Base-by-base conservation (phyloP, 2,329 filamentous ascomycete genomes). In the Cadophora sp. region DNA sequence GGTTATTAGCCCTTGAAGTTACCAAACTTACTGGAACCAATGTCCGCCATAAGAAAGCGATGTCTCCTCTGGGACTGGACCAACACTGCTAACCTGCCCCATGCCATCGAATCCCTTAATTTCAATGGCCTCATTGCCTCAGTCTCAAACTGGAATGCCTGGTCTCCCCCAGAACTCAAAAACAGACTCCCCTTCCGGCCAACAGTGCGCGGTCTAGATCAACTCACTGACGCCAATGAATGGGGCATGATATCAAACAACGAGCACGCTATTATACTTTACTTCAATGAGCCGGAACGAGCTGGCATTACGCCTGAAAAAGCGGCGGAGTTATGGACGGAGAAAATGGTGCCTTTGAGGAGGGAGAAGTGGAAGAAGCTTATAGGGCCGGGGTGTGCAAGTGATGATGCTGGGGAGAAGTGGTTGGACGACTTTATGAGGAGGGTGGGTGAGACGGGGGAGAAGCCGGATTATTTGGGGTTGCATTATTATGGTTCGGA, bases 281-380 rank as follows among this genome's bases (percentile, higher is more conserved):
- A 79, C 70, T 80, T 83, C 78, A 83, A 83, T 71, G 82, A 83
- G 73, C 82, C 82, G 7, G 81, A 84, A 68, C 77, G 80, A 37
- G 74, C 75, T 60, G 77, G 77, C 16, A 77, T 80, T 22, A 76
- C 72, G 22, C 72, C 74, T 1, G 72, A 78, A 66, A 73, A 79
- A 63, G 82, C 82, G 9, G 80, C 78, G 7, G 73, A 78, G 11
- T 73, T 78, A 65, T 84, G 81, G 81, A 71, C 72, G 50, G 71
- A 77, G 16, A 77, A 80, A 62, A 78, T 83, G 68, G 71, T 82
- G 70, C 76, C 79, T 48, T 60, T 81, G 73, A 71, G 80, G 73
- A 73, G 73, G 43, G 68, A 75, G 46, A 75, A 74, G 29, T 68
- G 74, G 27, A 79, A 79, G 68, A 79, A 80, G 71, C 76, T 83